A percentile compares a stretch with the other conserved stretches of the same genome.
These are phyloP conservation scores for Fusarium miscanthi DNA, from an alignment of 2,329 filamentous ascomycete species.

Conservation along the genomic window DNA sequence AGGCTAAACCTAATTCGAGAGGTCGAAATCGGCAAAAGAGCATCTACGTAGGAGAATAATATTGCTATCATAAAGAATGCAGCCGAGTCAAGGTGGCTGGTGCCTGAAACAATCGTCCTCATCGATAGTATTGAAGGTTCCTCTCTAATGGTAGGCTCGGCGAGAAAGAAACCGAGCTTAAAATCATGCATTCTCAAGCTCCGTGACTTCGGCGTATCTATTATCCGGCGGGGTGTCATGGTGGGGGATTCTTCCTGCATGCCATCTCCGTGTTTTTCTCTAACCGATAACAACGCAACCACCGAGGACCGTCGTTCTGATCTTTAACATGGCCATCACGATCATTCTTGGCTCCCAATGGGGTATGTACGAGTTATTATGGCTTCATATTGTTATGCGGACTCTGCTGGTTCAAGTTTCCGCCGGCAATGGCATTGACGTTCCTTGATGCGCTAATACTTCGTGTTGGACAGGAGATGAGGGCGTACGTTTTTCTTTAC, in stretches of 20 bases:
- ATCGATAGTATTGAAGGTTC: background rate
- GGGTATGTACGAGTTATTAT: slow-evolving; percentile 47
- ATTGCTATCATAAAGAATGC: too few relatives aligned
- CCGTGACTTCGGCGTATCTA: background rate
- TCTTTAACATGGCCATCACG: slow-evolving; percentile 18
- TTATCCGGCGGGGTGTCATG: background rate
- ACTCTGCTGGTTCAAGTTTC: slow-evolving; percentile 31
- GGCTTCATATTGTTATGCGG: slow-evolving; percentile 14
- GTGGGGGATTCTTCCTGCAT: background rate
- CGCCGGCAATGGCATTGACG: background rate
- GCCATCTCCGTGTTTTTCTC: background rate
- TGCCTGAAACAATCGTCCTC: too few relatives aligned
- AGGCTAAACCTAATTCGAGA: background rate
- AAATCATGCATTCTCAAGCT: background rate
- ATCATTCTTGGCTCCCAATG: slow-evolving; percentile 54
- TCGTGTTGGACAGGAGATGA: background rate
- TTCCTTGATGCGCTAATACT: background rate
- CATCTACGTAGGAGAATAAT: background rate
- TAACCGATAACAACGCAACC: background rate
- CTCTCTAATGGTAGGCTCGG: background rate
- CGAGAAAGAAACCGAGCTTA: background rate
- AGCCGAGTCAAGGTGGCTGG: too few relatives aligned
- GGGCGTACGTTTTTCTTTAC: background rate
- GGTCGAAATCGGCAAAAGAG: too few relatives aligned
- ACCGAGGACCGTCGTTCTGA: background rate